Conservation (phyloP, 2,329 filamentous ascomycete genomes). For the Colletotrichum brevisporum region DNA sequence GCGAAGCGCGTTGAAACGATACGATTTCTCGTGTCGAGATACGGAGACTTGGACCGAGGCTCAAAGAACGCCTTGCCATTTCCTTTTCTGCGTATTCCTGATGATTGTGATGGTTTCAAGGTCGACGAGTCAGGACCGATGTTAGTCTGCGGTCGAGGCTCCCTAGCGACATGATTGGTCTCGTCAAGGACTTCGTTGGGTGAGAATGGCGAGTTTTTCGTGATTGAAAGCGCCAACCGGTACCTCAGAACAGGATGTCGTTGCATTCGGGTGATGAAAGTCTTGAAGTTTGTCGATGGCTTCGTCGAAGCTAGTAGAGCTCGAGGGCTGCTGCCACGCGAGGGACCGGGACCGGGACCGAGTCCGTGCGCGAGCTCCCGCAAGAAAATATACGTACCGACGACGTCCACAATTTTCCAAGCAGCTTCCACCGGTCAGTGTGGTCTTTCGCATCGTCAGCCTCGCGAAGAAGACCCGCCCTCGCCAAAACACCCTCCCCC, state of each 20-base stretch:
- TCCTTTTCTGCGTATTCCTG: too few species aligned
- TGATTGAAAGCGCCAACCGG: too few species aligned
- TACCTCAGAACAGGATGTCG: background rate
- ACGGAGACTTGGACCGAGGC: background rate
- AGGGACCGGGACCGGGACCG: background rate
- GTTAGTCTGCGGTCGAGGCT: background rate
- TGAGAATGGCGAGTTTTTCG: too few species aligned
- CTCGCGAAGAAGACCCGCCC: constrained; percentile 17
- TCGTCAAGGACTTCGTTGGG: too few species aligned
- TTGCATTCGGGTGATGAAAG: too few species aligned
- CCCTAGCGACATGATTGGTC: too few species aligned
- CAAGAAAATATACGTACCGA: constrained; percentile 14
- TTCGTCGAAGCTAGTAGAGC: background rate
- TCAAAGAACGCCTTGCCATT: constrained; percentile 12
- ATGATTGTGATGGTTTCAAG: background rate
- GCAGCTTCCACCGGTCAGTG: background rate
- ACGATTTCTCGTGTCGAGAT: constrained; percentile 3
- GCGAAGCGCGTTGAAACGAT: constrained; percentile 16
- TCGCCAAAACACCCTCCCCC: constrained; percentile 7
- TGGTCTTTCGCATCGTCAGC: constrained; percentile 20
- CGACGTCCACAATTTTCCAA: constrained; percentile 20
- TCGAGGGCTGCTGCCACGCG: constrained; percentile 5
- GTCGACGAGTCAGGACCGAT: background rate
- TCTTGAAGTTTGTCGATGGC: background rate
- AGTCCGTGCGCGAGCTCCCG: constrained; percentile 31